phyloP scores from a whole-genome alignment of 2,329 filamentous ascomycete species.

The Ophiosphaerella herpotricha region DNA sequence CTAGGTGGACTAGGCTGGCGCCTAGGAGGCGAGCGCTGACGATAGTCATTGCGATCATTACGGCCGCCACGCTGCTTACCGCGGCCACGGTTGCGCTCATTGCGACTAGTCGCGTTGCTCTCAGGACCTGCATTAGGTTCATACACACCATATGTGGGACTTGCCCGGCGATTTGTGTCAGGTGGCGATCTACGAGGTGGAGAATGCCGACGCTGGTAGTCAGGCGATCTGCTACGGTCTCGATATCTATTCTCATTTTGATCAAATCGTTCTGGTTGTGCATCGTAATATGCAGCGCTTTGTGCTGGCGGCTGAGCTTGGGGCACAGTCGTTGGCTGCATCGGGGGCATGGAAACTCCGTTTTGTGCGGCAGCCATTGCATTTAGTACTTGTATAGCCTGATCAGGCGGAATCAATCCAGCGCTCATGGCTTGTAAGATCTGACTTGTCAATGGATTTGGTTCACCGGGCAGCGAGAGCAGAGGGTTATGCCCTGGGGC shows the following conservation, averaged over 20 bases:
- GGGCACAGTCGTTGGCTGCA: conserved; percentile 23
- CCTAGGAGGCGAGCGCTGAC: conserved; percentile 81
- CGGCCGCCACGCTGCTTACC: conserved; percentile 50
- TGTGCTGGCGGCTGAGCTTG: conserved; percentile 22
- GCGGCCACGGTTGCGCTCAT: conserved; percentile 60
- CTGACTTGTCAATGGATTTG: conserved; percentile 36
- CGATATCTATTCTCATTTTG: conserved; percentile 41
- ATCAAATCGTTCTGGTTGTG: conserved; percentile 33
- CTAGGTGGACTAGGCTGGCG: conserved; percentile 61
- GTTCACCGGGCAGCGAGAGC: conserved; percentile 28
- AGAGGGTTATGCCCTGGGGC: conserved; percentile 27
- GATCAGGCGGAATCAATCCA: conserved; percentile 40
- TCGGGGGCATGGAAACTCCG: conserved; percentile 32
- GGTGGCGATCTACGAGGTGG: conserved; percentile 61
- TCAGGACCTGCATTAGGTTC: conserved; percentile 63
- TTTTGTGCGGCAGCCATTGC: conserved; percentile 33
- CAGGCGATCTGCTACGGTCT: conserved; percentile 57
- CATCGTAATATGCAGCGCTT: conserved; percentile 22
- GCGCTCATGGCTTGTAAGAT: conserved; percentile 41
- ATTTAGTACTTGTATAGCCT: conserved; percentile 41
- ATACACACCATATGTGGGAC: conserved; percentile 74
- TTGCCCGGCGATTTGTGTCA: conserved; percentile 64
- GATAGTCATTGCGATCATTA: conserved; percentile 66
- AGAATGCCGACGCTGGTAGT: conserved; percentile 69
- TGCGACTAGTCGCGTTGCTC: conserved; percentile 62